Base-by-base conservation (phyloP, 441 rosid genomes). In the Rhodomyrtus psidioides region DNA sequence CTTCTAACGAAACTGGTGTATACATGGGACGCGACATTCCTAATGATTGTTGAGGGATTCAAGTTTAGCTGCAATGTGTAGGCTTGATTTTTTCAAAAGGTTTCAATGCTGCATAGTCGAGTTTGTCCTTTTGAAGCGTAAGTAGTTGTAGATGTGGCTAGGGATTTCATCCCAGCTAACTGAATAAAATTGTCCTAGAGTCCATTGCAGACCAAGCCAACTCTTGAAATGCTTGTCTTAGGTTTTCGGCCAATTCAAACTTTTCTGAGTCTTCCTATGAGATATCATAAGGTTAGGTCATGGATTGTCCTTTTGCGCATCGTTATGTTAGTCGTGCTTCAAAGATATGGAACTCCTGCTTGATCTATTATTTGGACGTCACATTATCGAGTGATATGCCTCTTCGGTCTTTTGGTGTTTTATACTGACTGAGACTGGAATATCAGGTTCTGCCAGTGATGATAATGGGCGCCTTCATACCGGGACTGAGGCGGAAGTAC, bases 381-480 rank as follows among this genome's bases (percentile, higher is more conserved):
- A 10, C 49, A 34, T 54, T 24, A 23, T 57, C 55, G 12, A 82
- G 46, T 5, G 24, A 6, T 17, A 62, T 17, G 75, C 13, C 12
- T 53, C 3, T 19, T 55, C 6, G n/a, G 6, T 28, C 19, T 28
- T 62, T 6, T 42, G 19, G 81, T 65, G 14, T 85, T 30, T 10
- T 19, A 70, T 46, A 4, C 49, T 34, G 79, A 70, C 16, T 9
- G 79, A 65, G n/a, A 70, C 60, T 21, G 79, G 30, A 39, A 12
- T 70, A 55, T 84, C 90, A 96, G 99, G 98, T 96, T 84, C 87
- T 96, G 87, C 99, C 99, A 10, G 99, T 96, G 59, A 96, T 96
- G 99, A 83, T 96, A 65, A 95, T 95, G 98, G 99, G 98, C 23
- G 94, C 99, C 7, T 96, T 96, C 84, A 93, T 96, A 76, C 97